Evolutionary conservation across 139 green algal genomes (phyloP).

Genomic region (Volvox reticuliferus): DNA sequence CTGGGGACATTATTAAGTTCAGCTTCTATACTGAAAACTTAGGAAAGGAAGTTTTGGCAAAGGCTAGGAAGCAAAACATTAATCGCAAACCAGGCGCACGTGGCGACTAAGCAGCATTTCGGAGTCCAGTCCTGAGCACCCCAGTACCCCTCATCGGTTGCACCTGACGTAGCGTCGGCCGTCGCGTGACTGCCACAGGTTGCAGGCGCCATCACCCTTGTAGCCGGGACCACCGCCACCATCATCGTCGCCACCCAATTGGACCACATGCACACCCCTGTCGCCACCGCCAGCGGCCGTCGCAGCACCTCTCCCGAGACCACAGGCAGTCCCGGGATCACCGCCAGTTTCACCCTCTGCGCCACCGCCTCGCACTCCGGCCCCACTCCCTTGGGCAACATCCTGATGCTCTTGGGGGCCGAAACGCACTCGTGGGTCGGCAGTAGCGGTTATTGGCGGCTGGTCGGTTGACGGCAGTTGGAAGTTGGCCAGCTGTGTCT

Average conservation of each 20-base stretch:
- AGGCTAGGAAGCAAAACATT: too few species aligned
- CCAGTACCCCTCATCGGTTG: neutral
- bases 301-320: neutral
- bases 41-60: too few species aligned
- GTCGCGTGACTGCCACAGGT: slow-evolving; percentile 44
- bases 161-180: slow-evolving; percentile 43
- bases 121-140: too few species aligned
- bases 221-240: neutral
- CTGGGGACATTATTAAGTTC: neutral
- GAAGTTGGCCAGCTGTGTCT: slow-evolving; percentile 87
- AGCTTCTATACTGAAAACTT: too few species aligned
- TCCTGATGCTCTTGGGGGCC: too few species aligned
- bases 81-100: too few species aligned
- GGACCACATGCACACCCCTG: neutral
- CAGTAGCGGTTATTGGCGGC: neutral
- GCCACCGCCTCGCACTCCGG: neutral
- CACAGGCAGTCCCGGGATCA: neutral
- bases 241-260: neutral
- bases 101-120: too few species aligned
- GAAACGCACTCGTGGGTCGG: neutral
- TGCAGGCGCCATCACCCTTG: neutral
- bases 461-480: neutral
- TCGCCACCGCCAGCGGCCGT: neutral
- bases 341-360: neutral
- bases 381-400: neutral